Evolutionary conservation across 1,139 yeast genomes (phyloP), one percentile per base, ranked within the genome.

Genomic region (Suhomyces terraborum): DNA sequence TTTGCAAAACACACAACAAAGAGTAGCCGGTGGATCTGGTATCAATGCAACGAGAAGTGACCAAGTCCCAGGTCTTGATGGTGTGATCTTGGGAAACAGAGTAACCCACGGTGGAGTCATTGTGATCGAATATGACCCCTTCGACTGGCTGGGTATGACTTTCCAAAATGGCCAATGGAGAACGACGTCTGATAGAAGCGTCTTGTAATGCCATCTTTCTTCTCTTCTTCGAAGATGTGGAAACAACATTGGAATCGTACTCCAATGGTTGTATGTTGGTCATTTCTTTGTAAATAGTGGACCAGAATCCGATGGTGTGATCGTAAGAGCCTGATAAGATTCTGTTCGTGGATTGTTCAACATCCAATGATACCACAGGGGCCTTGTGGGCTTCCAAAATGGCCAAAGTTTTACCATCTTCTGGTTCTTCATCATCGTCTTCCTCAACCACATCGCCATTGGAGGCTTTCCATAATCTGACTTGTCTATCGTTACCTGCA

Each of bases 81-180:
- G 95, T 81, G 61, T 93, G 98, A 66, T 93, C 98, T 62, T 89
- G 97, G 4, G 97, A 86, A 1, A 87, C 96, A 0, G 98, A 88
- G 66, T 93, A 93, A 12, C 84, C 96, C 6, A 91, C 96, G 0
- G 94, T 77, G 30, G 75, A 51, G 60, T 93, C 98, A 22, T 68
- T 66, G 6, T 71, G 61, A 55, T 88, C 96, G 60, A 89, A 88
- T 13, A 79, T 73, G 13, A 88, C 86, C 27, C 79, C 95, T 56
- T 89, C 95, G 14, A 89, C 97, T 4, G 97, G 95, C 31, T 83
- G 88, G 16, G 78, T 62, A 60, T 93, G 98, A 16, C 94, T 85
- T 54, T 84, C 86, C 48, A 91, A 69, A 26, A 89, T 68, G 2
- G 88, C 72, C 52, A 91, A 71, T 23, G 96, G 93, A 3, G 94